These are phyloP conservation scores for Rhizopus microsporus DNA, from an alignment of 371 early-diverging fungal genomes.

Conservation along the genomic window DNA sequence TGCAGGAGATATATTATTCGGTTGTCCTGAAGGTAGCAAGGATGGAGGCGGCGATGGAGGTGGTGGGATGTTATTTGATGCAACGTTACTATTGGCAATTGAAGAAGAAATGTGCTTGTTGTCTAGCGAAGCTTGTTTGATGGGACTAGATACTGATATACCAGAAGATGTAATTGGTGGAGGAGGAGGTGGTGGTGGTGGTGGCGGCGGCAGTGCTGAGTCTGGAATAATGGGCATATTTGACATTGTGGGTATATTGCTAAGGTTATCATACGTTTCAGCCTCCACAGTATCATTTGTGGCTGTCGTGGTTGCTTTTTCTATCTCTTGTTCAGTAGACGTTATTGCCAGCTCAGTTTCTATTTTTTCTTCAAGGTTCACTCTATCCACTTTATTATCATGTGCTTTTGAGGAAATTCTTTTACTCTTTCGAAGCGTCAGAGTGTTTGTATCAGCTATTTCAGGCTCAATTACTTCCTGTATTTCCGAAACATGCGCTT, in stretches of 20 bases:
- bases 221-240: neutral
- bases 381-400: neutral
- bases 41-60: slow-evolving; percentile 15
- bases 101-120: too few relatives aligned
- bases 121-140: too few relatives aligned
- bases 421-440: neutral
- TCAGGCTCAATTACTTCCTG: neutral
- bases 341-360: slow-evolving; percentile 6
- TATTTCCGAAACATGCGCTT: slow-evolving; percentile 5
- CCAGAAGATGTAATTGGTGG: neutral
- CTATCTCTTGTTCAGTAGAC: neutral
- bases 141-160: too few relatives aligned
- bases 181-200: slow-evolving; percentile 22
- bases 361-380: neutral
- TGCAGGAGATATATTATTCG: neutral
- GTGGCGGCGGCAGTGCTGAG: slow-evolving; percentile 28
- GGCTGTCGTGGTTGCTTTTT: neutral
- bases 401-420: neutral
- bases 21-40: neutral
- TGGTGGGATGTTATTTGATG: neutral
- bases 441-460: neutral
- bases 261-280: neutral
- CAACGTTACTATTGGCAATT: neutral
- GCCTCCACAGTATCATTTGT: neutral
- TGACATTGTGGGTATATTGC: slow-evolving; percentile 4